Conservation (phyloP, 23 red algal genomes). For the Gracilaria vermiculophylla region DNA sequence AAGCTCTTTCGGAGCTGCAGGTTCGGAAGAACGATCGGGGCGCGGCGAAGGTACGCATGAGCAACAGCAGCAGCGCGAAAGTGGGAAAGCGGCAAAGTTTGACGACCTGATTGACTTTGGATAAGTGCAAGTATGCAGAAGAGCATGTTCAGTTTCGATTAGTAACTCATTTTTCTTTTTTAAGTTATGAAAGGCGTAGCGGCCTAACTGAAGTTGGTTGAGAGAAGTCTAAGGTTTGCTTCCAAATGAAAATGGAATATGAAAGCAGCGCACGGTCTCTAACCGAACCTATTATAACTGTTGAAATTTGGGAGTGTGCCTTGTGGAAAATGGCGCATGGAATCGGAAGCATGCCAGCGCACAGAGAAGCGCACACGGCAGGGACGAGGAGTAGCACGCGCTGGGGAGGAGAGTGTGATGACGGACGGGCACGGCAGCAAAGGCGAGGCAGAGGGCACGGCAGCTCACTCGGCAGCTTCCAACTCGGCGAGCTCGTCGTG, state of each 20-base stretch:
- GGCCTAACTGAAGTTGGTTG: slow-evolving; percentile 3
- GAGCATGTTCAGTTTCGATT: not conserved
- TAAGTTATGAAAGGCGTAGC: slow-evolving; percentile 19
- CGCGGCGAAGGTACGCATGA: not conserved
- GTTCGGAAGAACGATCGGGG: not conserved
- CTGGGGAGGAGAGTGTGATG: not conserved
- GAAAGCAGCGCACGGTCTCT: not conserved
- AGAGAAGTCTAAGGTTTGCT: not conserved
- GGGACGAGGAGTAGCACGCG: not conserved
- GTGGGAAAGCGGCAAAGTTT: slow-evolving; percentile 22
- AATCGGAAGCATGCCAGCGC: slow-evolving; percentile 21
- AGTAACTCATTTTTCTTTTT: slow-evolving; percentile 17
- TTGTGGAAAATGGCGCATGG: not conserved
- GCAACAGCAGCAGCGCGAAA: not conserved
- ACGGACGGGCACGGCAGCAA: not conserved
- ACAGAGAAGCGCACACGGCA: not conserved
- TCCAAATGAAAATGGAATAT: slow-evolving; percentile 10
- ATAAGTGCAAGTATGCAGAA: not conserved
- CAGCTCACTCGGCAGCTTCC: slow-evolving; percentile 9
- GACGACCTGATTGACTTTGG: slow-evolving; percentile 21
- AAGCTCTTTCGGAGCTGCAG: too few relatives aligned
- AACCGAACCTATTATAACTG: slow-evolving; percentile 19
- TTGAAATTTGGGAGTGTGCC: not conserved
- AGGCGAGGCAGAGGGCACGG: not conserved
- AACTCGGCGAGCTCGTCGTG: slow-evolving; percentile 51